These are phyloP conservation scores for Pichia sp. DNA, from an alignment of 1,139 yeast species.

Conservation along the genomic window DNA sequence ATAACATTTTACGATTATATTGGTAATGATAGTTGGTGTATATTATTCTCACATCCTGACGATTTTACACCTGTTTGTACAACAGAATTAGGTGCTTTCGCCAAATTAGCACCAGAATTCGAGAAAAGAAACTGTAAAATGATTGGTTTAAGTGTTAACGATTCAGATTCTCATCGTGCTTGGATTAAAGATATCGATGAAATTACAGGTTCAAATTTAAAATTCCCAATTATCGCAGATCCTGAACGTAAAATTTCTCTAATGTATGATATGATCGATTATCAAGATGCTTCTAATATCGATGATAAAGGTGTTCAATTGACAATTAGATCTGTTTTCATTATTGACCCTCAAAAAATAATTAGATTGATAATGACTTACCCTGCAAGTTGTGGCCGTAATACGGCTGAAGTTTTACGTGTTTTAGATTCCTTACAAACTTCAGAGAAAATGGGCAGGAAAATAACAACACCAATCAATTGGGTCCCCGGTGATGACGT, in stretches of 20 bases:
- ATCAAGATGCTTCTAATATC: slow-evolving; percentile 53
- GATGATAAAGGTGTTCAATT: slow-evolving; percentile 53
- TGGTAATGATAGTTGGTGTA: slow-evolving; percentile 63
- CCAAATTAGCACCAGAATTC: slow-evolving; percentile 76
- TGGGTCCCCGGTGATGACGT: slow-evolving; percentile 87
- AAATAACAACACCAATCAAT: slow-evolving; percentile 76
- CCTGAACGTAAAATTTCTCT: slow-evolving; percentile 61
- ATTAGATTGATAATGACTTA: slow-evolving; percentile 66
- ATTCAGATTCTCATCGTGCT: slow-evolving; percentile 58
- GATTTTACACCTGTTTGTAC: slow-evolving; percentile 89
- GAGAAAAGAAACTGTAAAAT: slow-evolving; percentile 68
- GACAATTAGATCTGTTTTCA: slow-evolving; percentile 76
- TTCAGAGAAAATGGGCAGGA: slow-evolving; percentile 49
- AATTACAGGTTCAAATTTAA: slow-evolving; percentile 56
- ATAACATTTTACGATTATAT: slow-evolving; percentile 70
- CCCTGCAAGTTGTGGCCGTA: slow-evolving; percentile 84
- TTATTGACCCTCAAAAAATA: slow-evolving; percentile 73
- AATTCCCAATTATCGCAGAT: slow-evolving; percentile 79
- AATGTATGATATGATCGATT: slow-evolving; percentile 72
- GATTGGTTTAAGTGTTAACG: slow-evolving; percentile 74
- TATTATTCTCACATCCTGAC: slow-evolving; percentile 80
- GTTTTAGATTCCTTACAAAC: slow-evolving; percentile 74
- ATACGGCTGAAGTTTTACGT: slow-evolving; percentile 80
- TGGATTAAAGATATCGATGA: slow-evolving; percentile 85
- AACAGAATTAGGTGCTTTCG: slow-evolving; percentile 83